Base-by-base conservation (phyloP, 208 protist genomes). In the Angomonas ambiguus region DNA sequence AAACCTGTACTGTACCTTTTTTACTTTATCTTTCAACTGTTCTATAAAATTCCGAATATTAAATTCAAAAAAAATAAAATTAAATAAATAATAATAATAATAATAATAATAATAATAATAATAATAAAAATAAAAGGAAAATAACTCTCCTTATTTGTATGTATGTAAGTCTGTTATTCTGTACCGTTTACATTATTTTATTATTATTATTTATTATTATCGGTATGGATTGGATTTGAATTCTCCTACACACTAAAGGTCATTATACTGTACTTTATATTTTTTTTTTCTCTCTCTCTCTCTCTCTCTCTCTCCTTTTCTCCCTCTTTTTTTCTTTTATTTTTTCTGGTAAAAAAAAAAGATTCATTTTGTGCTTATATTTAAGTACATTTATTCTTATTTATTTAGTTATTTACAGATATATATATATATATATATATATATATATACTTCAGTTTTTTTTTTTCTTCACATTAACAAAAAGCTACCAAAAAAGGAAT, bases 21-120 rank as follows among this genome's bases (percentile, higher is more conserved):
- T 18, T 48, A 20, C 18, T 48, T 48, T 48, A 11, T 48, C 11
- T 48, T 48, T 48, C 13, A 20, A 48, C 18, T 48, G 18, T 48
- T 48, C 13, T 48, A 18, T 56, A 27, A 30, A 27, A 8, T 8
- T 56, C 8, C 49, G n/a, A 11, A 16, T 20, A 56, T 30, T 30
- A 30, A 30, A 30, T 30, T 24, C 18, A 27, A 56, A 56, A 56
- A 56, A 56, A 24, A 56, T 56, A 56, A 56, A 24, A 45, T n/a
- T 45, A 8, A 45, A 8, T 45, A 45, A 8, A 45, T 16, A 45
- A 45, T 45, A 16, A 45, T 45, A n/a, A n/a, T n/a, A n/a, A n/a
- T n/a, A n/a, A n/a, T n/a, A n/a, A n/a, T n/a, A n/a, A n/a, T n/a
- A n/a, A n/a, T n/a, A n/a, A n/a, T n/a, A n/a, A n/a, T n/a, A n/a